Evolutionary conservation across 352 stramenopile species (phyloP).

Genomic region (Pythium vanterpoolii): DNA sequence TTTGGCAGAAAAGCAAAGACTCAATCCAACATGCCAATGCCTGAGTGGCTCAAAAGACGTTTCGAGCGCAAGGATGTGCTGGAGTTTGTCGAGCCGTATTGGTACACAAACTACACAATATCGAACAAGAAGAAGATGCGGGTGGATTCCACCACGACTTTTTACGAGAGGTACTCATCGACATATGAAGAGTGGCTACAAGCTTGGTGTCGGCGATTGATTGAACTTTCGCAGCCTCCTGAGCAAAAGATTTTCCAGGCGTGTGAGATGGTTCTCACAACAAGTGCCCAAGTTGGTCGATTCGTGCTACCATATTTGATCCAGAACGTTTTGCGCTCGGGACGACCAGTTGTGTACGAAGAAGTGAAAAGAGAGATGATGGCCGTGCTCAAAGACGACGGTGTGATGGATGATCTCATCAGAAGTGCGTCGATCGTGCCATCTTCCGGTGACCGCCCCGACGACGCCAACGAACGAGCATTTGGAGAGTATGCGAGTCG

Average conservation of each 20-base stretch:
- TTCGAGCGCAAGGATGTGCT: conserved; percentile 84
- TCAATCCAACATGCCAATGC: conserved; percentile 34
- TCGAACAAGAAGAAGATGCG: conserved; percentile 20
- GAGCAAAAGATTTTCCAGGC: conserved; percentile 84
- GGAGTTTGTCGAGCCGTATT: conserved; percentile 88
- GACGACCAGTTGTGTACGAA: conserved; percentile 50
- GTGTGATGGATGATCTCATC: conserved; percentile 35
- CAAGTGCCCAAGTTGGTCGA: conserved; percentile 68
- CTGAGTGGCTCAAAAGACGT: conserved; percentile 80
- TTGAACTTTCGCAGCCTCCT: conserved; percentile 72
- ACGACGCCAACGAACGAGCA: conserved; percentile 18
- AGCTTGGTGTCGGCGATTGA: conserved; percentile 71
- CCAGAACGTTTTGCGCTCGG: conserved; percentile 79
- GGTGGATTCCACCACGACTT: conserved; percentile 33
- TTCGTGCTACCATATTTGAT: conserved; percentile 85
- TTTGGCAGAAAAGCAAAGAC: conserved; percentile 5
- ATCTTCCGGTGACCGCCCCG: not conserved
- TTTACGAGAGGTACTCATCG: conserved; percentile 72
- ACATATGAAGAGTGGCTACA: conserved; percentile 85
- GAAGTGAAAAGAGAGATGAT: conserved; percentile 82
- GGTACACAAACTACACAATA: conserved; percentile 81
- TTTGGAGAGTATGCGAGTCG: conserved; percentile 67
- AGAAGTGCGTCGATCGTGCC: conserved; percentile 3
- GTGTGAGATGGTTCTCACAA: conserved; percentile 52
- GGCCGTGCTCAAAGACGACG: conserved; percentile 72